These are phyloP conservation scores for Arthrobotrys sphaeroides DNA, from an alignment of 2,329 filamentous ascomycete genomes.

Conservation along the genomic window DNA sequence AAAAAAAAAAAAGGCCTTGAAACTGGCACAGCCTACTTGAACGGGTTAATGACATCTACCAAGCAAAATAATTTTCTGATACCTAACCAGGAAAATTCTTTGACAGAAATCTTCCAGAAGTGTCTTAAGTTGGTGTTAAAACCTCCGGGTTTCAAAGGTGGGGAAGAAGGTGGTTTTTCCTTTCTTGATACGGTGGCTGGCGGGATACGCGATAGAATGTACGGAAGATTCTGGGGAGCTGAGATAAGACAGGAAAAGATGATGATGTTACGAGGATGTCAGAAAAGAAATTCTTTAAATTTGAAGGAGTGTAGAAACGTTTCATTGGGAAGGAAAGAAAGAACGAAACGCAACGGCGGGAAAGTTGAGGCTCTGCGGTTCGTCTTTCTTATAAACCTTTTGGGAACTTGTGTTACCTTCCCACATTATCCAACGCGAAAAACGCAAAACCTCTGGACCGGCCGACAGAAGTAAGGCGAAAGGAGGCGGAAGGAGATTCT, in stretches of 20 bases:
- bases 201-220: neutral
- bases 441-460: neutral
- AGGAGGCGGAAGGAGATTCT: neutral
- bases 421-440: neutral
- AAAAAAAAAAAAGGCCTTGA: too few species aligned
- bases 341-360: too few species aligned
- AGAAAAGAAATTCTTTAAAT: neutral
- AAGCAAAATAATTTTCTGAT: constrained; percentile 6
- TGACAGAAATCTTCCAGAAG: too few species aligned
- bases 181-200: neutral
- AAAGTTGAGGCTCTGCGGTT: neutral
- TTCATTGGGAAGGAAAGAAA: too few species aligned
- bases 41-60: neutral
- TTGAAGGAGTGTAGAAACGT: neutral
- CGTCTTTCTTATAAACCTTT: neutral
- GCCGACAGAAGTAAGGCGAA: neutral
- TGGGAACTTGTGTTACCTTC: constrained; percentile 4
- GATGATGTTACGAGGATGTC: neutral
- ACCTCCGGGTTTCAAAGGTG: too few species aligned
- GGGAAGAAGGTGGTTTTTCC: neutral
- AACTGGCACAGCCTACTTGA: neutral
- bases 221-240: neutral
- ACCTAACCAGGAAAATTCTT: neutral
- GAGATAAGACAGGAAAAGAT: neutral
- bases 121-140: too few species aligned